A percentile compares a stretch with the other conserved stretches of the same genome.
These are phyloP conservation scores for Boletus semigastroideus DNA, from an alignment of 1,284 basidiomycete species.

Conservation along the genomic window DNA sequence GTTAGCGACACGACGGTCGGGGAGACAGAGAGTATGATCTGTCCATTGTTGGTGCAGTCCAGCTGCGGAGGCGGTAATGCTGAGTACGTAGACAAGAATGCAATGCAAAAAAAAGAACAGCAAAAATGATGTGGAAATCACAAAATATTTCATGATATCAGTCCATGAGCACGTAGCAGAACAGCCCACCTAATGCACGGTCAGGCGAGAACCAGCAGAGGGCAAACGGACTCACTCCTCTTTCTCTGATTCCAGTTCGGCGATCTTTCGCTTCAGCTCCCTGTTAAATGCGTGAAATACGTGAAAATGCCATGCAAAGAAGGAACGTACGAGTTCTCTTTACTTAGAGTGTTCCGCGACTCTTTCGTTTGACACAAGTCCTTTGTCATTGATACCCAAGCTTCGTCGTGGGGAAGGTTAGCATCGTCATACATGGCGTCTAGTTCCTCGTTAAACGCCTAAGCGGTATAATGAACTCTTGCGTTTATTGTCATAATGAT, in stretches of 20 bases:
- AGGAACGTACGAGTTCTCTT: slow-evolving; percentile 73
- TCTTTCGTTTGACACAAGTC: slow-evolving; percentile 77
- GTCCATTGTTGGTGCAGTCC: slow-evolving; percentile 36
- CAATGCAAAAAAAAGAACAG: slow-evolving; percentile 17
- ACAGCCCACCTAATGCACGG: slow-evolving; percentile 54
- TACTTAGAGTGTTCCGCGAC: slow-evolving; percentile 64
- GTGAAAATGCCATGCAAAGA: not conserved
- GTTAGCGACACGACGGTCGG: slow-evolving; percentile 35
- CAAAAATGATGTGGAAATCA: slow-evolving; percentile 24
- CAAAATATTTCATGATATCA: slow-evolving; percentile 29
- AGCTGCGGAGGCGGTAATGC: slow-evolving; percentile 13
- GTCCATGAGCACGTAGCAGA: slow-evolving; percentile 58
- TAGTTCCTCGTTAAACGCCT: slow-evolving; percentile 92
- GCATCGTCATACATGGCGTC: slow-evolving; percentile 85
- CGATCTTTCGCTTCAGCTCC: slow-evolving; percentile 66
- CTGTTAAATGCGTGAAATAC: slow-evolving; percentile 37
- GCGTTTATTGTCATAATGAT: not conserved
- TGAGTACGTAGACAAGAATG: slow-evolving; percentile 30
- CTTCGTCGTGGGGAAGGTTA: slow-evolving; percentile 74
- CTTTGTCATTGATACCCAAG: slow-evolving; percentile 69
- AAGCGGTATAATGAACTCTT: slow-evolving; percentile 11
- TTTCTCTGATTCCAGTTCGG: slow-evolving; percentile 70
- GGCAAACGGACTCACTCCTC: slow-evolving; percentile 63
- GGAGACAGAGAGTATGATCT: slow-evolving; percentile 43
- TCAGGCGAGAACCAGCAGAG: slow-evolving; percentile 13